Base-by-base conservation (phyloP, 2,329 filamentous ascomycete genomes). In the Monosporascus cannonballus region DNA sequence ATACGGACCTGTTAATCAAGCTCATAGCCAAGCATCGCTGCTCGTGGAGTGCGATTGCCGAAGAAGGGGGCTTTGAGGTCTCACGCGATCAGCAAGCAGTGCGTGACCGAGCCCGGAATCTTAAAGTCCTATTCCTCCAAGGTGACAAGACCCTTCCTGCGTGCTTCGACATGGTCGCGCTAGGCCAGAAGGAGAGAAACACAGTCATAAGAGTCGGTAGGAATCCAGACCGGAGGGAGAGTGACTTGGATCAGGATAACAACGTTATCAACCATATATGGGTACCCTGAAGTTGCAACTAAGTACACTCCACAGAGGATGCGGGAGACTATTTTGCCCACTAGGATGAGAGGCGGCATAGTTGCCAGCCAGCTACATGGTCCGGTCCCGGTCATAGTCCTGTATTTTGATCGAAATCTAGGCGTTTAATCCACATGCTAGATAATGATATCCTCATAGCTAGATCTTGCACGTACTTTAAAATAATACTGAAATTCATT, bases 101-200 rank as follows among this genome's bases (percentile, higher is more conserved):
- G 52, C 78, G 80, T 6, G 80, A 83, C 70, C 79, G 78, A 65
- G 80, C 80, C n/a, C 75, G 80, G 48, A 75, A 80, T 52, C 57
- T 81, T 51, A 83, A 83, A 68, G 76, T 79, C 37, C 73, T 77
- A 34, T 71, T 77, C 46, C 67, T 83, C 17, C 71, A 71, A 49
- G 63, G 67, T 2, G 77, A 81, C 59, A 55, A 53, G 2, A 38
- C 67, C 9, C 65, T 83, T 4, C 77, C 78, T 2, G 64, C 67
- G 0, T 68, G 71, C 5, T 83, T 83, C 54, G 77, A 83, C 56
- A 62, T 67, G 4, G 74, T 83, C 17, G 65, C 69, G 11, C 68
- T 83, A 15, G 71, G 77, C 17, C 68, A 67, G 55, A 83, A 83
- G 65, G 79, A 83, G 64, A 65, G 66, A 39, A 58, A 67, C 0